phyloP scores from a whole-genome alignment of 768 basidiomycete species.

The Naganishia randhawae region DNA sequence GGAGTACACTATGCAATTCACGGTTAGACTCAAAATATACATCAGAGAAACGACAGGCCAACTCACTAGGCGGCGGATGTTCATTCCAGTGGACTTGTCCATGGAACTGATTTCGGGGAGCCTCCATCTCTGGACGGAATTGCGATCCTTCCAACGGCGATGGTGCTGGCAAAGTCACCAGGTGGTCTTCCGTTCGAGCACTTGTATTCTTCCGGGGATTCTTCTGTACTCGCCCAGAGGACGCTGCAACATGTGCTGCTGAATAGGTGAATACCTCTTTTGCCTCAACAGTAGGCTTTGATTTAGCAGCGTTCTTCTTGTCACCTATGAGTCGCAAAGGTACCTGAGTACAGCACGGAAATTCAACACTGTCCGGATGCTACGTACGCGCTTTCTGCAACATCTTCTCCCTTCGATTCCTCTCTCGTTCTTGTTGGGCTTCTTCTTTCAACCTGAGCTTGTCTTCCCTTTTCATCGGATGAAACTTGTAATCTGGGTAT shows the following conservation, averaged over 20 bases:
- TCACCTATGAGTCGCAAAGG: background rate
- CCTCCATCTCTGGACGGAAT: background rate
- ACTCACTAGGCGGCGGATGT: background rate
- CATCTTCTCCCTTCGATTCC: slow-evolving; percentile 9
- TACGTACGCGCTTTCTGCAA: slow-evolving; percentile 7
- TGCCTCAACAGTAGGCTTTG: background rate
- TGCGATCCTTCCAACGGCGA: background rate
- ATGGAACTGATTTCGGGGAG: background rate
- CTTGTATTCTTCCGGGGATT: background rate
- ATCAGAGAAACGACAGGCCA: background rate
- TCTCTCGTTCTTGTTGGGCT: slow-evolving; percentile 37
- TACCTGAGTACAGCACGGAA: background rate
- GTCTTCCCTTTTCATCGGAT: slow-evolving; percentile 45
- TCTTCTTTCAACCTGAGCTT: slow-evolving; percentile 40
- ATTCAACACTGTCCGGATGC: background rate
- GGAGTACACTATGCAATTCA: background rate
- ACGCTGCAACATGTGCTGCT: background rate
- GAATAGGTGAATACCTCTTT: background rate
- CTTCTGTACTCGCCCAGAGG: slow-evolving; percentile 6
- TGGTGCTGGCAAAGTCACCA: background rate
- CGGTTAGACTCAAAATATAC: background rate
- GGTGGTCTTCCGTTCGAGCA: background rate
- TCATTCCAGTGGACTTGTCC: background rate
- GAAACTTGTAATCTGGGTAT: slow-evolving; percentile 49
- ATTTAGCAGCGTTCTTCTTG: slow-evolving; percentile 2